Evolutionary conservation across 805 yeast species (phyloP), one percentile per base, ranked within the genome.

Genomic region (Candida peoriensis): DNA sequence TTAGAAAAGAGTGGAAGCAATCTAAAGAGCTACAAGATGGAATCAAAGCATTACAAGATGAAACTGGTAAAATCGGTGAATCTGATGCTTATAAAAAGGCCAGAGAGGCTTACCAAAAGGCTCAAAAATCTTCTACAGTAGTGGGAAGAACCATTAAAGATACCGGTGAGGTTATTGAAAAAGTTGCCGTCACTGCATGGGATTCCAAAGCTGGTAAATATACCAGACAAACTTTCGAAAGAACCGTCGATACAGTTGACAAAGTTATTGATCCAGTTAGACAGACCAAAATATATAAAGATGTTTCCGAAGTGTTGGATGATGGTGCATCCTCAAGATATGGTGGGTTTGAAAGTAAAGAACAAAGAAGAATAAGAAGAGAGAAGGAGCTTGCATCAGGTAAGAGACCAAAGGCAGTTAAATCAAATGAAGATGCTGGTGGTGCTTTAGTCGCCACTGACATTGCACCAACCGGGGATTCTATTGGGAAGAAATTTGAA

Each of bases 111-210:
- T 87, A 81, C 50, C 83, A 83, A 37, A 73, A 69, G 36, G 96
- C 97, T 3, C 93, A 84, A 52, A 78, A 76, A 54, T 77, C 78
- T 8, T 63, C 74, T 2, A 71, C 85, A 14, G 83, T 83, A 24
- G 73, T 80, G 6, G 79, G 83, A 11, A 76, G 83, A 56, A 81
- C 87, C 28, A 75, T 86, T 36, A 74, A 77, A 51, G 84, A 83
- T 61, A 93, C 97, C 5, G 97, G 97, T n/a, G 86, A 83, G 50
- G 90, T 79, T 25, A 87, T 93, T 23, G 97, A 96, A 36, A 81
- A 74, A 38, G 95, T 79, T 29, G 97, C 96, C 4, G 68, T 74
- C 25, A 81, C 80, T 40, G 96, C 97, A 1, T 93, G 98, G 98
- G 96, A 93, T 42, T 87, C 96, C 1, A 85, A 93, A 17, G 84